Base-by-base conservation (phyloP, 257 asterid species). In the Solanum pimpinellifolium region DNA sequence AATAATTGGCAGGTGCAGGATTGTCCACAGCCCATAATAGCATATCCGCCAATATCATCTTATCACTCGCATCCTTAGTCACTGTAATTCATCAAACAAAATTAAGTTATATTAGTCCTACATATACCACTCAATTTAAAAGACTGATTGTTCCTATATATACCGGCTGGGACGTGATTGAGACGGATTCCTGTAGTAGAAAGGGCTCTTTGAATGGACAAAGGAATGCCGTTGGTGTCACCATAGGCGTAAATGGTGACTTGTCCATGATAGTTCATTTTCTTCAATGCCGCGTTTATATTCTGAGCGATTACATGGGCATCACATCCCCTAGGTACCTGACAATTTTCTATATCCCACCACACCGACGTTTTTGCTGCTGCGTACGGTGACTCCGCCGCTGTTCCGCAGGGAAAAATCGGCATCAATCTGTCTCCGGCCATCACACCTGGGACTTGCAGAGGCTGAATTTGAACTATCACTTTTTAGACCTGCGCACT, bases 341-440 rank as follows among this genome's bases (percentile, higher is more conserved):
- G 97, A 86, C 98, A 96, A 88, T 96, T 95, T 92, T 96, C 98
- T 41, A 95, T 94, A 89, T 96, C 98, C 98, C 98, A 96, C 98
- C 98, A 96, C 49, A 96, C 97, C 35, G 98, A 96, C 14, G 90
- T 90, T 92, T 94, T 94, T 72, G 96, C 96, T 91, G 88, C 86
- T 47, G 88, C 87, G 90, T 96, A 96, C 90, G 91, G 98, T 60
- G 90, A 90, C 91, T 96, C 98, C 65, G 95, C 94, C 84, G 83
- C 59, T 41, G 12, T 49, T 76, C 35, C 21, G 0, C 35, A 0
- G 11, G 56, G 49, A 37, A 20, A 20, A 35, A 3, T 16, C 5
- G 5, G 6, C 56, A 4, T 42, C 23, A 13, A 42, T 7, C 59
- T 35, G 13, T 76, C 83, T 76, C 60, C 60, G 23, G 60, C 83